Evolutionary conservation across 2,329 filamentous ascomycete genomes (phyloP).

Genomic region (Calonectria henricotiae): DNA sequence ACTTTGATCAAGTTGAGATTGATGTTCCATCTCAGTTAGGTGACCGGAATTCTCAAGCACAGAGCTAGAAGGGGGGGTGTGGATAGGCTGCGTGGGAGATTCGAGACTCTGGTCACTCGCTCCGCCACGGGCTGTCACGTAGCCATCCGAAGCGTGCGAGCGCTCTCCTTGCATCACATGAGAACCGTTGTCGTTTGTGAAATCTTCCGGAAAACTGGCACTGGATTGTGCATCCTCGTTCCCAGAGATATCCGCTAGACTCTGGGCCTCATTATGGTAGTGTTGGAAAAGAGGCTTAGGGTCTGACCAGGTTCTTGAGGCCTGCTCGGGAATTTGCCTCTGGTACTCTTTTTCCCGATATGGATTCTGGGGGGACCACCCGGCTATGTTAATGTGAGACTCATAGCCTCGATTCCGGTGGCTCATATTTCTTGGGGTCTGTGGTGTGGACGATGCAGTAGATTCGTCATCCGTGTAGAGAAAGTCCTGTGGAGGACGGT

Average conservation of each 20-base stretch:
- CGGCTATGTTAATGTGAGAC: neutral
- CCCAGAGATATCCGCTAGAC: neutral
- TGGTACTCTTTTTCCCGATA: neutral
- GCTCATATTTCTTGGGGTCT: neutral
- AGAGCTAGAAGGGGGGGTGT: slow-evolving; percentile 1
- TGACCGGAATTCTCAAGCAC: neutral
- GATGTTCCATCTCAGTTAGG: neutral
- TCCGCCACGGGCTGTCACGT: slow-evolving; percentile 1
- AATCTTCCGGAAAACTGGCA: neutral
- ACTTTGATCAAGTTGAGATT: neutral
- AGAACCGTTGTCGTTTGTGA: neutral
- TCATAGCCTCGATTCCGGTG: neutral
- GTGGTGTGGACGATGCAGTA: neutral
- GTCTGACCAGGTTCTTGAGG: no score
- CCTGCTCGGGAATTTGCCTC: neutral
- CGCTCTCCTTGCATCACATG: neutral
- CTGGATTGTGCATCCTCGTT: neutral
- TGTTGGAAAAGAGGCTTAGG: neutral
- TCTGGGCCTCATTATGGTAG: neutral
- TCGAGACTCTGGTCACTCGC: slow-evolving; percentile 10
- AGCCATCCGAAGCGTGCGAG: neutral
- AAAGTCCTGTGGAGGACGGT: neutral
- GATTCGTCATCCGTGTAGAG: neutral
- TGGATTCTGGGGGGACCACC: neutral
- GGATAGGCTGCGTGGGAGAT: slow-evolving; percentile 4